Evolutionary conservation across 805 yeast genomes (phyloP), one percentile per base, ranked within the genome.

Genomic region (Jamesozyma spencerorum): DNA sequence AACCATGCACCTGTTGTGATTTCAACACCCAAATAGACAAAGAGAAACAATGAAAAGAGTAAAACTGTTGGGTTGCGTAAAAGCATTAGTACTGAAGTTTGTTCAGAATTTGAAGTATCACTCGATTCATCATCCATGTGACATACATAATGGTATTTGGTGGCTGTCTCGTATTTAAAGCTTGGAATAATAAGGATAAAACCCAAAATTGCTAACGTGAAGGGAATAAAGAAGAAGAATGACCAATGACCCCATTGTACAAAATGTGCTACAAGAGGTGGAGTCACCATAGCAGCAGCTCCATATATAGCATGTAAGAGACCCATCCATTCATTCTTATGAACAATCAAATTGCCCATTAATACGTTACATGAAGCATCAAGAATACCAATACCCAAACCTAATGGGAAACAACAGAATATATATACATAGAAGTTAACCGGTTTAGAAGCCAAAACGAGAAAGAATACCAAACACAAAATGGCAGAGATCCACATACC

Each of bases 1-100:
- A 77, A 63, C 87, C 88, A 81, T 2, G 85, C 80, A 1, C 81
- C 86, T 44, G 81, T 60, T 1, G 81, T 62, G 20, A 81, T 79
- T 55, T 81, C 88, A 2, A 77, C 72, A 5, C 88, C 90, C 48
- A 79, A 73, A 51, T 82, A 81, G 37, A 75, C 66, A 48, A 81
- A 72, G 19, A 79, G 63, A 49, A 72, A 77, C 1, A 67, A 47
- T 5, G 86, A 67, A 46, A 77, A 59, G 68, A 81, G 63, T 1
- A 77, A 65, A 18, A 49, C 59, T 39, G 42, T 60, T 3, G 63
- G 61, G 43, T 57, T 66, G 51, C 50, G 47, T 17, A 58, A 33
- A 39, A 55, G 29, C 11, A 43, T 36, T 3, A 42, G 31, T 33
- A 54, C 44, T 5, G 44, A 24, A 32, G 34, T 34, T 18, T 30